Conservation (phyloP, 345 rosid genomes). For the Salix caprea region DNA sequence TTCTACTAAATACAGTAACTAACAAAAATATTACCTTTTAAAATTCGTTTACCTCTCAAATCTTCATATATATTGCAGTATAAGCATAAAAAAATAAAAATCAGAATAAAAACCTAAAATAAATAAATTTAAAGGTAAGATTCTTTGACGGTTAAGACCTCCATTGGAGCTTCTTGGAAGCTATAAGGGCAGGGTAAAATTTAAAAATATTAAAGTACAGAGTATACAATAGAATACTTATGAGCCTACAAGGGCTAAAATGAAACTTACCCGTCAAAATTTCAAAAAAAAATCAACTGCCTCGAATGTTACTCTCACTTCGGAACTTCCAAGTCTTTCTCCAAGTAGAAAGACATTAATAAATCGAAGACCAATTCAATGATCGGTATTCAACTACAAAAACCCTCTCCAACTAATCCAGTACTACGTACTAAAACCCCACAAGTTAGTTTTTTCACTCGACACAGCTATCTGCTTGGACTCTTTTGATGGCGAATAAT, state of each 20-base stretch:
- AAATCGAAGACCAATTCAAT: background rate
- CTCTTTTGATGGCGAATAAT: slow-evolving; percentile 35
- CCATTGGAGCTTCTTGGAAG: background rate
- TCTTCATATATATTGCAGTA: background rate
- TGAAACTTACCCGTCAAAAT: background rate
- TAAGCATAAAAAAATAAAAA: background rate
- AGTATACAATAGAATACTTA: background rate
- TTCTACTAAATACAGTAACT: background rate
- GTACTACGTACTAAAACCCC: background rate
- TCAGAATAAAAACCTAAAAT: too few species aligned
- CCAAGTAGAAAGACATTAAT: too few species aligned
- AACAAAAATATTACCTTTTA: background rate
- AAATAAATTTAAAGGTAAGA: background rate
- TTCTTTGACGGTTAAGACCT: background rate
- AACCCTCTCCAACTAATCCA: background rate
- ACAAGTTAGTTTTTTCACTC: background rate
- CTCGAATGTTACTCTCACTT: background rate
- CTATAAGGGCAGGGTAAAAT: background rate
- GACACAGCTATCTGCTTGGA: background rate
- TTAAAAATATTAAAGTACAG: background rate
- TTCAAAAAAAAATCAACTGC: background rate
- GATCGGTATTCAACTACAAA: background rate
- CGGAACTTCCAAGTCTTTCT: too few species aligned
- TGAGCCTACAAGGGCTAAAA: background rate
- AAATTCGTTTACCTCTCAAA: too few species aligned